Conservation (phyloP, 2,329 filamentous ascomycete species). For the Amauroascus niger region DNA sequence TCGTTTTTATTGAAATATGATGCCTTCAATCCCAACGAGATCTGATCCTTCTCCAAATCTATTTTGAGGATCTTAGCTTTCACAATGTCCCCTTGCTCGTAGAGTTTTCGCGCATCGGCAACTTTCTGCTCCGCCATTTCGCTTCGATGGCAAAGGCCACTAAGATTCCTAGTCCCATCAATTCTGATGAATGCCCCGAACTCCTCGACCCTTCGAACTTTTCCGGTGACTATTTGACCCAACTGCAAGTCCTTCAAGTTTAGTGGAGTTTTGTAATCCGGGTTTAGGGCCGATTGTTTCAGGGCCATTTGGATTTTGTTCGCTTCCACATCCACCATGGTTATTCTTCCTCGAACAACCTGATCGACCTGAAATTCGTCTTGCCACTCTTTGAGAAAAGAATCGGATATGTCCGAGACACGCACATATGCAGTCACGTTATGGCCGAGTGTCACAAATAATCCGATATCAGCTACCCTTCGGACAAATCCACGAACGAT, state of each 20-base stretch:
- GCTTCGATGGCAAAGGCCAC: slow-evolving; percentile 82
- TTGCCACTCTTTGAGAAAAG: slow-evolving; percentile 93
- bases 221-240: slow-evolving; percentile 78
- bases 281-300: slow-evolving; percentile 73
- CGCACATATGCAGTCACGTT: slow-evolving; percentile 73
- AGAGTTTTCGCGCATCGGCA: slow-evolving; percentile 77
- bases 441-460: slow-evolving; percentile 77
- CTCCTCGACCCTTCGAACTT: slow-evolving; percentile 84
- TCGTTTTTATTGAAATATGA: slow-evolving; percentile 66
- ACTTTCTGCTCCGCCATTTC: slow-evolving; percentile 81
- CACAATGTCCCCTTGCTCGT: slow-evolving; percentile 81
- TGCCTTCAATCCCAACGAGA: slow-evolving; percentile 86
- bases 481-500: slow-evolving; percentile 86
- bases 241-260: slow-evolving; percentile 66
- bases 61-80: slow-evolving; percentile 82
- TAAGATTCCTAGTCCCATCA: slow-evolving; percentile 77
- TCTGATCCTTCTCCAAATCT: slow-evolving; percentile 61
- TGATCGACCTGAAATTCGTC: slow-evolving; percentile 78
- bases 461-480: slow-evolving; percentile 75
- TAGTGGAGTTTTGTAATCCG: slow-evolving; percentile 63
- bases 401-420: slow-evolving; percentile 80
- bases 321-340: slow-evolving; percentile 56
- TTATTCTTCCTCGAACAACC: slow-evolving; percentile 77
- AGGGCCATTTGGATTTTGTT: slow-evolving; percentile 76
- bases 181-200: slow-evolving; percentile 92